Evolutionary conservation across 352 stramenopile species (phyloP).

Genomic region (Globisporangium perplexum): DNA sequence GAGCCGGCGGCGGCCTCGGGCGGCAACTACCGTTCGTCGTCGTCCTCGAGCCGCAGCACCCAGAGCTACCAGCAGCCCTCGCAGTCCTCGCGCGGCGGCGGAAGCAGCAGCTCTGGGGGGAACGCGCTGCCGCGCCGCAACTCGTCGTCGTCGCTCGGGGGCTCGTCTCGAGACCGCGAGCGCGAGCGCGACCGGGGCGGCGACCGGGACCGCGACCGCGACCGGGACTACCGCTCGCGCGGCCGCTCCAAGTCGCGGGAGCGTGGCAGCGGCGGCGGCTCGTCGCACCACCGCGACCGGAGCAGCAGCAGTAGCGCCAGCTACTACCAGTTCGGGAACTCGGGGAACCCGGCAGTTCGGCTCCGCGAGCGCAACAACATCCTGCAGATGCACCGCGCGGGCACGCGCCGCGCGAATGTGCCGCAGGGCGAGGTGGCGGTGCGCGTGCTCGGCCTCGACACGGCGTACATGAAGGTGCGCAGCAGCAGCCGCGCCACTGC

Average conservation of each 20-base stretch:
- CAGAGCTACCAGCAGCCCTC: constrained; percentile 11
- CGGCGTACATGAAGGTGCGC: constrained; percentile 65
- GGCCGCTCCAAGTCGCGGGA: constrained; percentile 41
- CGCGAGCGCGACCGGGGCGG: constrained; percentile 14
- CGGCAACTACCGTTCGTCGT: constrained; percentile 12
- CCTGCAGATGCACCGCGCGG: constrained; percentile 68
- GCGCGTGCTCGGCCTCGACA: constrained; percentile 61
- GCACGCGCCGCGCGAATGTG: constrained; percentile 35
- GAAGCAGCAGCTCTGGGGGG: constrained; percentile 4
- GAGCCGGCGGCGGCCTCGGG: background rate
- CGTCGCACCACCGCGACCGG: constrained; percentile 2
- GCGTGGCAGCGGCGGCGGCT: constrained; percentile 3
- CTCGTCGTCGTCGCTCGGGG: constrained; percentile 29
- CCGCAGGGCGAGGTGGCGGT: constrained; percentile 41
- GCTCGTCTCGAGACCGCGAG: constrained; percentile 13
- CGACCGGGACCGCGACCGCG: constrained; percentile 21
- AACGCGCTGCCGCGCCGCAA: constrained; percentile 37
- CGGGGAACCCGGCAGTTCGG: constrained; percentile 42
- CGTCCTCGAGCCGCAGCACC: background rate
- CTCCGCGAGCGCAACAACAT: constrained; percentile 71
- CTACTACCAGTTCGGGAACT: constrained; percentile 44
- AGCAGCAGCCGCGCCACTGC: too few species aligned
- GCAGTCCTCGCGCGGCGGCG: constrained; percentile 10
- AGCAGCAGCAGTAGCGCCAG: constrained; percentile 18
- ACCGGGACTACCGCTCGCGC: constrained; percentile 27